phyloP scores from a whole-genome alignment of 495 filamentous ascomycete genomes.

The Lichenothelia convexa region DNA sequence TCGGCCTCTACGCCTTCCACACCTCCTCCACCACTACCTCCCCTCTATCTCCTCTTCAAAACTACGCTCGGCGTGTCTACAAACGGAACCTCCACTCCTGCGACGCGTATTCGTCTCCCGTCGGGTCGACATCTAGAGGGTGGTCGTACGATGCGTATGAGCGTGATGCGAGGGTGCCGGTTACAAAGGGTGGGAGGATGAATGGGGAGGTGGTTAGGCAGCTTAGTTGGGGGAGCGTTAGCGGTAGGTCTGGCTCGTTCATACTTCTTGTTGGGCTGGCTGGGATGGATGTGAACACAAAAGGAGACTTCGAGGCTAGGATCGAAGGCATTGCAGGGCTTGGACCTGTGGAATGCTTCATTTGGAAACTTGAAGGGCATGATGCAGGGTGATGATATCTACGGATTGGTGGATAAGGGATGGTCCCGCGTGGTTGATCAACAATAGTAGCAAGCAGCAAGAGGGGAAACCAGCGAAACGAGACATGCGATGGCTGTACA shows the following conservation, averaged over 20 bases:
- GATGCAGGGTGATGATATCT: no score
- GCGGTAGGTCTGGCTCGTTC: slow-evolving; percentile 14
- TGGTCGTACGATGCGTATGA: slow-evolving; percentile 17
- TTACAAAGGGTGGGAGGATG: slow-evolving; percentile 7
- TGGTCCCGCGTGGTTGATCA: no score
- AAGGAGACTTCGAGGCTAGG: no score
- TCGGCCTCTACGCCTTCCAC: slow-evolving; percentile 12
- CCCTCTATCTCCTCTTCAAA: slow-evolving; percentile 11
- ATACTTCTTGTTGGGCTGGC: neutral
- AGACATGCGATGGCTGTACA: neutral
- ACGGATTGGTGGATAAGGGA: no score
- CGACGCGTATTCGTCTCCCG: slow-evolving; percentile 7
- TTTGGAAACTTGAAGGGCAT: neutral
- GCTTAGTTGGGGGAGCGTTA: slow-evolving; percentile 16
- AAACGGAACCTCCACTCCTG: slow-evolving; percentile 6
- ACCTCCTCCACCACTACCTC: slow-evolving; percentile 9
- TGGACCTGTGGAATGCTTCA: no score
- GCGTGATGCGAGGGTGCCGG: slow-evolving; percentile 11
- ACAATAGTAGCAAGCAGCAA: neutral
- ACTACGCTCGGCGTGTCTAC: slow-evolving; percentile 5
- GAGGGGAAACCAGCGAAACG: neutral
- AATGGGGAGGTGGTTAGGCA: slow-evolving; percentile 14
- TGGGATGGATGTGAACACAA: no score
- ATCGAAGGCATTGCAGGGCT: no score
- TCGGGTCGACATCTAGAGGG: slow-evolving; percentile 6